Evolutionary conservation across 306 rosid species (phyloP), one percentile per base, ranked within the genome.

Genomic region (Elaeagnus macrophylla): DNA sequence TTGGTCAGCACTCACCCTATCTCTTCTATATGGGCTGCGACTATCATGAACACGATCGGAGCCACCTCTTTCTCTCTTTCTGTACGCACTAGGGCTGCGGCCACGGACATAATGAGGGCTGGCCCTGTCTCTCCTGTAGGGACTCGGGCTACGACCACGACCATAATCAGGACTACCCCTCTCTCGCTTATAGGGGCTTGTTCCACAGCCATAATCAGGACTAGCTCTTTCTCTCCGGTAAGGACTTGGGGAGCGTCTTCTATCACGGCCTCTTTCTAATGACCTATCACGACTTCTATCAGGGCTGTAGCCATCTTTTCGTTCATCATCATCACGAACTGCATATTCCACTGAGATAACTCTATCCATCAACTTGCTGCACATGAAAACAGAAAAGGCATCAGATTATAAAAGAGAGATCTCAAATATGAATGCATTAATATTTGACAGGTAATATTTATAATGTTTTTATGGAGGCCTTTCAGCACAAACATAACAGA

Each of bases 271-370:
- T 65, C 88, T 77, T 52, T 83, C 88, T 32, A 85, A 85, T 37
- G 91, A 80, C 20, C 43, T 45, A 62, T 74, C 91, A 19, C 69
- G 88, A 17, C 85, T 80, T 54, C 85, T 82, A 39, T 82, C 91
- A 56, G 91, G 95, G 74, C 91, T 82, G n/a, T 76, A 53, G 48
- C 82, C 88, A 67, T 71, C 75, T 76, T 75, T 86, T 68, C 45
- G 75, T 36, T 78, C 91, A 38, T 86, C 95, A 49, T 86, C 95
- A 69, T 86, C 95, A 60, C 81, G 77, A 45, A 83, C 81, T 41
- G 95, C 95, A 74, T 77, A 86, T 72, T 86, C 95, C 64, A 86
- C 95, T 0, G 95, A 77, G 69, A 86, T 82, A 59, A 80, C 85
- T 42, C 85, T 82, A 54, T 86, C 95, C 85, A 86, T 73, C 49